Evolutionary conservation across 2,329 filamentous ascomycete species (phyloP).

Genomic region (Coleophoma eucalyptorum): DNA sequence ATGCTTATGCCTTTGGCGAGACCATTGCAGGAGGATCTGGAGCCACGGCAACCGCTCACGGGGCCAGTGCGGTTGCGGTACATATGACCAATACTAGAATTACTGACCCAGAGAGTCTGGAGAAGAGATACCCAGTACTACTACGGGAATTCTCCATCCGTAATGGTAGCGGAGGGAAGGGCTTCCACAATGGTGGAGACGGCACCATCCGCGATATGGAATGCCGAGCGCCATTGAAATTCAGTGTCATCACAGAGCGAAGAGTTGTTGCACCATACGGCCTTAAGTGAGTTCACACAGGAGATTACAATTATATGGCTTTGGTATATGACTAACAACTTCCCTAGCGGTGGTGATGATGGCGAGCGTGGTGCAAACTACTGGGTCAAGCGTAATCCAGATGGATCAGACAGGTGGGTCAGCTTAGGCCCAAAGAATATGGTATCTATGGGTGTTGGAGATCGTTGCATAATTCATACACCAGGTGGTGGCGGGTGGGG

Average conservation of each 20-base stretch:
- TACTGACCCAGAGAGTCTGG: constrained; percentile 74
- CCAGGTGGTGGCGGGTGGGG: constrained; percentile 21
- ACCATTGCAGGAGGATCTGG: constrained; percentile 75
- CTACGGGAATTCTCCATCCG: constrained; percentile 65
- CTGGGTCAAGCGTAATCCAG: not conserved
- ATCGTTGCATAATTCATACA: constrained; percentile 17
- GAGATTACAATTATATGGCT: constrained; percentile 42
- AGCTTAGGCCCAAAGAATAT: constrained; percentile 20
- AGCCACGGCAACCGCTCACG: constrained; percentile 67
- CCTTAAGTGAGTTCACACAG: not conserved
- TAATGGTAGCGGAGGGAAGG: constrained; percentile 55
- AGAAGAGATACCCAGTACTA: constrained; percentile 69
- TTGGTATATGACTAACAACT: constrained; percentile 74
- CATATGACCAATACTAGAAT: constrained; percentile 85
- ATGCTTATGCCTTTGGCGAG: constrained; percentile 69
- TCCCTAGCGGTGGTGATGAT: constrained; percentile 70
- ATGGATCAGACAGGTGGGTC: constrained; percentile 5
- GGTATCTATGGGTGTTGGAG: constrained; percentile 13
- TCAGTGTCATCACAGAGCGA: constrained; percentile 73
- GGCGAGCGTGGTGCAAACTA: not conserved
- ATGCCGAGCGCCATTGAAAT: constrained; percentile 70
- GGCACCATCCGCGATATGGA: constrained; percentile 75
- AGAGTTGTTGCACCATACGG: constrained; percentile 75
- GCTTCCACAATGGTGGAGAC: constrained; percentile 65
- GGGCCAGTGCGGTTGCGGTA: constrained; percentile 69